Base-by-base conservation (phyloP, 495 filamentous ascomycete genomes). In the Neurospora sp. region DNA sequence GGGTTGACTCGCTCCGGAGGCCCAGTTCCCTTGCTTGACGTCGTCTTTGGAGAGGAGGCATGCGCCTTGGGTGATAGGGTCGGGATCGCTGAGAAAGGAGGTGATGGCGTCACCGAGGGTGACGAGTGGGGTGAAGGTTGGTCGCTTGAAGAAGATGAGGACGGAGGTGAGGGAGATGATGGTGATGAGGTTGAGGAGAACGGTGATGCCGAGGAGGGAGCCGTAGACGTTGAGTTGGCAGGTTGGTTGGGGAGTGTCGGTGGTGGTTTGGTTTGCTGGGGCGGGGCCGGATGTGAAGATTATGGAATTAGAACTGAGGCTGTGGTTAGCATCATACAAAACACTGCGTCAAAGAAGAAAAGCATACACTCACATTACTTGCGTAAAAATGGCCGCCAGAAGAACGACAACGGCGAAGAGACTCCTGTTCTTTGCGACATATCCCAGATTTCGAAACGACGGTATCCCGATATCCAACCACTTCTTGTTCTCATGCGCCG, bases 381-480 rank as follows among this genome's bases (percentile, higher is more conserved):
- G 83, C 7, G 78, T 82, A 8, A 76, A 71, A 10, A 82, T 73
- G 38, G 84, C 83, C 47, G 76, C 70, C 2, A 79, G 35, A 42
- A 86, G 71, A 6, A 86, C 72, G 20, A 82, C 74, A 6, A 78
- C 70, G 53, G 81, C 84, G 70, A 87, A 59, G 4, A 79, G 38
- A 31, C 79, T 79, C 73, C 85, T 73, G 18, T 76, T 76, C 59
- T 73, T 75, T 18, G 80, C 79, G 69, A 89, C 81, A 39, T 78
- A 73, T 14, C 69, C 41, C 1, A 88, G 77, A 75, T 88, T 88
- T 14, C 84, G 79, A 31, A 86, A 68, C 27, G 85, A 87, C 22
- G 83, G 85, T 39, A 86, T 76, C 12, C 86, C 86, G 47, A 87
- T 87, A 77, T 89, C 84, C 71, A 89, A 74, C 86, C 86, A 88